Evolutionary conservation across 192 early-diverging fungal genomes (phyloP).

Genomic region (Backusella tuberculispora): DNA sequence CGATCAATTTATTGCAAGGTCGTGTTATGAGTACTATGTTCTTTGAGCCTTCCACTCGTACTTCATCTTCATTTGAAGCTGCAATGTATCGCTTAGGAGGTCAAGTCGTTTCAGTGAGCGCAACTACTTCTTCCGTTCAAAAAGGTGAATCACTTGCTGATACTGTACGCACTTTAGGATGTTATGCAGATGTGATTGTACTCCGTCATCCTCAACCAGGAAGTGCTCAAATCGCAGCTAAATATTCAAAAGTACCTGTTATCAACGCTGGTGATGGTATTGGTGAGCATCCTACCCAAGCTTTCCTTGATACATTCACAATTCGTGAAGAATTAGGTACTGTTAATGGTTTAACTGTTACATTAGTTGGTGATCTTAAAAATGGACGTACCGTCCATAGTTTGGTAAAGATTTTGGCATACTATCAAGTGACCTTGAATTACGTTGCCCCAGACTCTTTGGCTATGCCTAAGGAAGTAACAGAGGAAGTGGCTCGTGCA

Average conservation of each 20-base stretch:
- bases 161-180: constrained; percentile 90
- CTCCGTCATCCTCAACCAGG: constrained; percentile 94
- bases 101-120: constrained; percentile 82
- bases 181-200: constrained; percentile 92
- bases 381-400: constrained; percentile 98
- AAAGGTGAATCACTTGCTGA: constrained; percentile 97
- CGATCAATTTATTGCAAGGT: constrained; percentile 83
- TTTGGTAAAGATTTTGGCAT: constrained; percentile 84
- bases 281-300: constrained; percentile 98
- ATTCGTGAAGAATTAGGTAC: constrained; percentile 94
- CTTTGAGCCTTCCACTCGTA: constrained; percentile 96
- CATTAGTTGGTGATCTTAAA: constrained; percentile 95
- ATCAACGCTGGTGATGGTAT: constrained; percentile 97
- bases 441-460: constrained; percentile 87
- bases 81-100: constrained; percentile 96
- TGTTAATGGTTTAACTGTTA: constrained; percentile 94
- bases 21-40: constrained; percentile 95
- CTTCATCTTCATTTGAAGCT: constrained; percentile 90
- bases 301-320: constrained; percentile 95
- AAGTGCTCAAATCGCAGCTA: constrained; percentile 80
- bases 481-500: constrained; percentile 62
- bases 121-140: constrained; percentile 83
- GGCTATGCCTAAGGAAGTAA: constrained; percentile 86
- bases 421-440: constrained; percentile 94
- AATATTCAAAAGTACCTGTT: constrained; percentile 87